Evolutionary conservation across 768 basidiomycete species (phyloP).

Genomic region (Termitomyces eurrhizus): DNA sequence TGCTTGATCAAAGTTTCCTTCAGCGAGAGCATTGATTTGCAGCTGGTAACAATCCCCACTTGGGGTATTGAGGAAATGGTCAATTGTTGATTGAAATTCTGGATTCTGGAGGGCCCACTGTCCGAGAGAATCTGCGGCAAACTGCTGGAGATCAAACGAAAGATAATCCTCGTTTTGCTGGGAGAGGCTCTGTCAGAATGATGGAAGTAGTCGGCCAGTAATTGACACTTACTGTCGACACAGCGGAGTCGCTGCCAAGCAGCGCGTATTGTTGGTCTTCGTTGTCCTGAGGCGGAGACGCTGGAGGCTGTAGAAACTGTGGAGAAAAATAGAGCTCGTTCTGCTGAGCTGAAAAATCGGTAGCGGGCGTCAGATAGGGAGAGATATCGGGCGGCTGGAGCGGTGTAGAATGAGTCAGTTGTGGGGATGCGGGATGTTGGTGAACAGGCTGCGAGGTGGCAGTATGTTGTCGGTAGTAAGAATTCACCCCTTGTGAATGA

Average conservation of each 20-base stretch:
- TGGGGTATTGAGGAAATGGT: constrained; percentile 12
- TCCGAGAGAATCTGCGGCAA: constrained; percentile 7
- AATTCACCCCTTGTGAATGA: neutral
- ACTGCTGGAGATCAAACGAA: constrained; percentile 11
- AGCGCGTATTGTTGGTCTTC: constrained; percentile 10
- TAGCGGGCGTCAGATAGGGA: constrained; percentile 4
- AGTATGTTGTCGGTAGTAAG: constrained; percentile 9
- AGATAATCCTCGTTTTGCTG: constrained; percentile 9
- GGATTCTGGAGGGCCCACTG: constrained; percentile 10
- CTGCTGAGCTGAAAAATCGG: neutral
- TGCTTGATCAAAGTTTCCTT: constrained; percentile 2
- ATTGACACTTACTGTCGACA: neutral
- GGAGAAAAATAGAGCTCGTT: constrained; percentile 3
- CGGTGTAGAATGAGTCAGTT: neutral
- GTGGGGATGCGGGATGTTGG: neutral
- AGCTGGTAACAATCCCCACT: constrained; percentile 13
- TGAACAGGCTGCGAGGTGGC: neutral
- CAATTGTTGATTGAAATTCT: constrained; percentile 11
- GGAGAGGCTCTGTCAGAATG: neutral
- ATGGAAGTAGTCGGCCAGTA: neutral
- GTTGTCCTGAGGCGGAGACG: neutral
- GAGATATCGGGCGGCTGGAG: neutral
- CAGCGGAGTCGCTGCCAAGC: neutral
- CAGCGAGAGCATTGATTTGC: constrained; percentile 9
- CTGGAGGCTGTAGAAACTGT: neutral